A percentile compares a stretch with the other conserved stretches of the same genome.
Conservation (phyloP, 495 filamentous ascomycete species). For the Neurospora sp. region DNA sequence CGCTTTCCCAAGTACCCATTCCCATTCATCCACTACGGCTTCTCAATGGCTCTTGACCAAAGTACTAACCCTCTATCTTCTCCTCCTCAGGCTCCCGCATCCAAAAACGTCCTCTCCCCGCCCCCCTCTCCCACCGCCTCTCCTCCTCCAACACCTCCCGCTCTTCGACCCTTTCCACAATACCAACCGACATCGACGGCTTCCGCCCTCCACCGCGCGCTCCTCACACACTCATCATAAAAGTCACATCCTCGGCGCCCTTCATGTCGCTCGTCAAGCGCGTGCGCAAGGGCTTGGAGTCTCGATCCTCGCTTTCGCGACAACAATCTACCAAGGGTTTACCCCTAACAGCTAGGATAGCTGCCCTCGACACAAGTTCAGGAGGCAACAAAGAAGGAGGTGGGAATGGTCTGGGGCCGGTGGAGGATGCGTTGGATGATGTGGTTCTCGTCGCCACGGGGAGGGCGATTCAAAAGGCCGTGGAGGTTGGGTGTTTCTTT, state of each 20-base stretch:
- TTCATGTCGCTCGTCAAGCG: conserved; percentile 80
- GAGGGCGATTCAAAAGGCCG: conserved; percentile 62
- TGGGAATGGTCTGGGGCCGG: not conserved
- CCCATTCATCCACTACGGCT: not conserved
- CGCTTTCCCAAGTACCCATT: not conserved
- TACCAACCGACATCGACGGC: conserved; percentile 61
- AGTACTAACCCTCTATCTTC: not conserved
- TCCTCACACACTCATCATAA: conserved; percentile 48
- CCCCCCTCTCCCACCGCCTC: not conserved
- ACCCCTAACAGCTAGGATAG: conserved; percentile 31
- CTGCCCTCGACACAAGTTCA: conserved; percentile 22
- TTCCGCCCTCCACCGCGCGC: conserved; percentile 45
- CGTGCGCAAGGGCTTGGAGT: conserved; percentile 61
- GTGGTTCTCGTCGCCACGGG: conserved; percentile 72
- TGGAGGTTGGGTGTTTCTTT: conserved; percentile 55
- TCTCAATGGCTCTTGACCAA: not conserved
- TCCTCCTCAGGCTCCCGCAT: conserved; percentile 14
- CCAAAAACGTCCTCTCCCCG: conserved; percentile 19
- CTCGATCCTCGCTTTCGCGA: conserved; percentile 56
- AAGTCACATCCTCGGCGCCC: conserved; percentile 63
- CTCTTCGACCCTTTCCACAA: conserved; percentile 28
- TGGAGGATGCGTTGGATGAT: conserved; percentile 28
- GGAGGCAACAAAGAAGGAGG: not conserved
- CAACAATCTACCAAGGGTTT: conserved; percentile 22
- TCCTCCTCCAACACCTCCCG: conserved; percentile 17